Percentiles rank a stretch among this genome's conserved stretches.
These are phyloP conservation scores for Pulveroboletus sp. DNA, from an alignment of 768 basidiomycete species.

Conservation along the genomic window DNA sequence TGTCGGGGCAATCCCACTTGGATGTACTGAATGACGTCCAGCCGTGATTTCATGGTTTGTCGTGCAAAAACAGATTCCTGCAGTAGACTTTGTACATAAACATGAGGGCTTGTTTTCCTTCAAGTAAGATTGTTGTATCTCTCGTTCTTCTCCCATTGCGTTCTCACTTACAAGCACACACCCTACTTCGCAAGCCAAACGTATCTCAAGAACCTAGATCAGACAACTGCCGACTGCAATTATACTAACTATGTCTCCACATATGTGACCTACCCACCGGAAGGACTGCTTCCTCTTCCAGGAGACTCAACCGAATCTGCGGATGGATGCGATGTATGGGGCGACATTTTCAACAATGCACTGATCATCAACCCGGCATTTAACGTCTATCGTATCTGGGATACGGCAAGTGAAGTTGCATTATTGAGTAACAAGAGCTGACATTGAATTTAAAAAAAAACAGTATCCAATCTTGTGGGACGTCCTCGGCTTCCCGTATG, in stretches of 20 bases:
- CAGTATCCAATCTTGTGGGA: constrained; percentile 69
- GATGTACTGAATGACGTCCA: constrained; percentile 17
- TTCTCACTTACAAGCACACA: not conserved
- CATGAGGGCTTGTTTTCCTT: constrained; percentile 66
- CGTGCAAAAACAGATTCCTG: constrained; percentile 65
- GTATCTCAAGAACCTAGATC: constrained; percentile 56
- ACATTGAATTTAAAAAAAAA: not conserved
- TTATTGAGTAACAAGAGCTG: not conserved
- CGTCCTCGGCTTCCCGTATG: constrained; percentile 76
- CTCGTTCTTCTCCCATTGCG: not conserved
- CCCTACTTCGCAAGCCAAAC: constrained; percentile 42
- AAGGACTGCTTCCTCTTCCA: constrained; percentile 62
- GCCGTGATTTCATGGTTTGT: constrained; percentile 59
- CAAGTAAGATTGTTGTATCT: constrained; percentile 44
- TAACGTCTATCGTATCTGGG: constrained; percentile 73
- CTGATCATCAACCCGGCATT: constrained; percentile 67
- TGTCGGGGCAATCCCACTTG: not conserved
- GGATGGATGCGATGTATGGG: constrained; percentile 64
- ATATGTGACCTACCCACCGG: constrained; percentile 63
- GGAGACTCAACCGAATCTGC: constrained; percentile 45
- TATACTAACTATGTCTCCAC: constrained; percentile 60
- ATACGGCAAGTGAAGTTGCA: constrained; percentile 39
- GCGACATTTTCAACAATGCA: constrained; percentile 57
- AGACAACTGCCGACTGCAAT: constrained; percentile 48
- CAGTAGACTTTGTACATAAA: constrained; percentile 70